Evolutionary conservation across 441 rosid species (phyloP), one percentile per base, ranked within the genome.

Genomic region (Sinapis alba): DNA sequence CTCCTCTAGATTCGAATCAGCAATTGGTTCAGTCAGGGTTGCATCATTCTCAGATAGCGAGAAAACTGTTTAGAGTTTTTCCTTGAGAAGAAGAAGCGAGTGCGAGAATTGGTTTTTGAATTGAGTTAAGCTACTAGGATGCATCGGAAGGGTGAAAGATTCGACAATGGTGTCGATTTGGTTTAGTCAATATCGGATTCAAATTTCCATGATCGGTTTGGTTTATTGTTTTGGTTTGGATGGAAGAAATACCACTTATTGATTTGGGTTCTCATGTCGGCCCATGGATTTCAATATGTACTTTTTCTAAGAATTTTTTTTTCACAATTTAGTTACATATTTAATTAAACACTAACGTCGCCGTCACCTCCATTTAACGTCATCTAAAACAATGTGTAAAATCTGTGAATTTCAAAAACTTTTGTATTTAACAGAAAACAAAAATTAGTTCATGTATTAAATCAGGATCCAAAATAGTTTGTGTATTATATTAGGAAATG

Each of bases 31-130:
- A n/a, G n/a, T n/a, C n/a, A n/a, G n/a, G n/a, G n/a, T n/a, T n/a
- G n/a, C n/a, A n/a, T n/a, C n/a, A n/a, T n/a, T n/a, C 64, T 19
- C 21, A 28, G 64, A 59, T 38, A 28, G 51, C 3, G 68, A 34
- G 61, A 58, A 21, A 13, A 19, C 15, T 78, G 53, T 61, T 64
- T 70, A 81, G 80, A 65, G 63, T 72, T 83, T 78, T 78, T 18
- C 20, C 79, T 28, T 74, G 75, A 65, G 8, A 26, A 19, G 60
- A 71, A 2, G 57, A 28, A 27, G 62, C 26, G 27, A 45, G 70
- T 32, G 54, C 41, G 50, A 74, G 78, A 30, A 65, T 6, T 21
- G 4, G 2, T 6, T 45, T 58, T 43, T 58, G 66, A 66, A 64
- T 21, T 63, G 53, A 16, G 67, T 32, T 32, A 15, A 16, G 21